Conservation (phyloP, 139 green algal genomes). For the Picochlorum costavermella region DNA sequence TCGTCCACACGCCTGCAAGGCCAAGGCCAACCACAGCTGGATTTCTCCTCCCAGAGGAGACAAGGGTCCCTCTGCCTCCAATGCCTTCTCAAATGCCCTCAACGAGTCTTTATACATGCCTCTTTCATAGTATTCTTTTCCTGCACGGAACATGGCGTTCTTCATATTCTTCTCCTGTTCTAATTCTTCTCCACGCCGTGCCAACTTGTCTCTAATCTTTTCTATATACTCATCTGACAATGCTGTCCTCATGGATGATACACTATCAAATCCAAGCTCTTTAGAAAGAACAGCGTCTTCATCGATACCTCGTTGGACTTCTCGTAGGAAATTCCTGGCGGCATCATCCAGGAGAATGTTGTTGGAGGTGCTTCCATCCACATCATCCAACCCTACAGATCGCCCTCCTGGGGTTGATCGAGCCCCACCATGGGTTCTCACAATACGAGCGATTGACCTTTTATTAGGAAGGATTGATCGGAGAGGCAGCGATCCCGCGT, state of each 20-base stretch:
- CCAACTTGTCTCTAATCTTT: constrained; percentile 66
- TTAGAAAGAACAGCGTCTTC: constrained; percentile 58
- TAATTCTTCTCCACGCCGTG: constrained; percentile 39
- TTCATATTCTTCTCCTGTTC: constrained; percentile 23
- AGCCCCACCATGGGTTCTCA: too few species aligned
- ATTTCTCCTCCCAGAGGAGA: constrained; percentile 63
- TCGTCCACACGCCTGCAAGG: constrained; percentile 66
- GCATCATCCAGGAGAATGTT: background rate
- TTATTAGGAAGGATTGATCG: too few species aligned
- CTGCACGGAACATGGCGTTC: constrained; percentile 25
- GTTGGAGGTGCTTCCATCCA: background rate
- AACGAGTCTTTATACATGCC: constrained; percentile 52
- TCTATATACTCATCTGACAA: constrained; percentile 51
- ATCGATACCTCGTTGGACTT: constrained; percentile 34
- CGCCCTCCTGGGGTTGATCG: too few species aligned
- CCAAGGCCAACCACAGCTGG: constrained; percentile 75
- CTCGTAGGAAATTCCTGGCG: background rate
- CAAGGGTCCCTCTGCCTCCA: constrained; percentile 46
- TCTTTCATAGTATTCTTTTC: constrained; percentile 36
- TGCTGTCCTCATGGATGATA: constrained; percentile 42
- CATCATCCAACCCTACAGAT: background rate
- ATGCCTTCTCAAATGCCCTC: constrained; percentile 43
- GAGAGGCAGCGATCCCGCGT: too few species aligned
- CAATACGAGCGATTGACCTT: too few species aligned
- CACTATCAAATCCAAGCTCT: constrained; percentile 43